phyloP scores from a whole-genome alignment of 495 filamentous ascomycete genomes.

The Xylaria sp. region DNA sequence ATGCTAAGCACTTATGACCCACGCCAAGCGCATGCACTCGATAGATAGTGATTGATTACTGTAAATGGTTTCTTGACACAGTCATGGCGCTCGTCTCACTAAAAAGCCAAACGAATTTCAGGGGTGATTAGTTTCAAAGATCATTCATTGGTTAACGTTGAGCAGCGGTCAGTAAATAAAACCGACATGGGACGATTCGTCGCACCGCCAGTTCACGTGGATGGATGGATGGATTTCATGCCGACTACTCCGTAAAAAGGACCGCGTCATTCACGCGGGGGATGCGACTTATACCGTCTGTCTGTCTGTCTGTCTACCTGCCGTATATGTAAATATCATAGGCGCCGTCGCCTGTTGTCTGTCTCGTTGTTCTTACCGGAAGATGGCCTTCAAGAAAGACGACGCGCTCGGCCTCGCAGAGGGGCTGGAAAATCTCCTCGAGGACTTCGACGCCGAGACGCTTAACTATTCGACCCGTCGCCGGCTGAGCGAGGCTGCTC shows the following conservation, averaged over 20 bases:
- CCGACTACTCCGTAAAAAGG: neutral
- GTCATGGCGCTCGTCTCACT: neutral
- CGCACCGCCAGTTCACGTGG: neutral
- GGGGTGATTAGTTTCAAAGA: neutral
- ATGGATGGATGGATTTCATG: neutral
- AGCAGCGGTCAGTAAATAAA: neutral
- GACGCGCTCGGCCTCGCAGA: conserved; percentile 22
- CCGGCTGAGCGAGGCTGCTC: conserved; percentile 27
- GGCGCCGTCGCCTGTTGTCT: neutral
- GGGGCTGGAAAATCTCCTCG: conserved; percentile 21
- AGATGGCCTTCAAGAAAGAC: conserved; percentile 21
- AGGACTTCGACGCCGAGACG: conserved; percentile 24
- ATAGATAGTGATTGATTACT: conserved; percentile 19
- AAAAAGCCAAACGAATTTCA: conserved; percentile 9
- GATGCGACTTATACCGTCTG: neutral
- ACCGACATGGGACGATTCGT: neutral
- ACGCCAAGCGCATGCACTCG: neutral
- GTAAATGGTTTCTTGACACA: conserved; percentile 1
- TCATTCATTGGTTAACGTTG: neutral
- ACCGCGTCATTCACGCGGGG: neutral
- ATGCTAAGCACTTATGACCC: neutral
- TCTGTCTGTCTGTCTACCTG: no score
- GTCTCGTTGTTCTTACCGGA: neutral
- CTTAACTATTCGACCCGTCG: conserved; percentile 24
- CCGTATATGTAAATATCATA: neutral